These are phyloP conservation scores for Barnettozyma pratensis DNA, from an alignment of 805 yeast genomes.

Conservation along the genomic window DNA sequence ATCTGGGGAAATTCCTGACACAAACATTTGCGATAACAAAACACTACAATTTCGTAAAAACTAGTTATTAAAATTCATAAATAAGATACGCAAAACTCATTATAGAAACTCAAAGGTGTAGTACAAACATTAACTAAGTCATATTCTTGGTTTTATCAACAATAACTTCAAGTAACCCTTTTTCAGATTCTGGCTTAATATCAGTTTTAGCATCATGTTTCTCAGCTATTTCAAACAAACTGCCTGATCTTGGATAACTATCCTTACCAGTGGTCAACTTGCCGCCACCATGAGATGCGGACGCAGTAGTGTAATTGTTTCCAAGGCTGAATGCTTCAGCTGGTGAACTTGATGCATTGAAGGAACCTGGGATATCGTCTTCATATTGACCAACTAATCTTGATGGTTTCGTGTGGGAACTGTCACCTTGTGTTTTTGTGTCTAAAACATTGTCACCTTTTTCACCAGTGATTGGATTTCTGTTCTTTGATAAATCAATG, in stretches of 20 bases:
- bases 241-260: neutral
- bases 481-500: conserved; percentile 11
- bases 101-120: neutral
- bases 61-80: too few relatives aligned
- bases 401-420: neutral
- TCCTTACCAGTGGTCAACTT: neutral
- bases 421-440: neutral
- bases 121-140: conserved; percentile 7
- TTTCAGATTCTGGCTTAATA: neutral
- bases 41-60: too few relatives aligned
- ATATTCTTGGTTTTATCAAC: neutral
- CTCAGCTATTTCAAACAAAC: neutral
- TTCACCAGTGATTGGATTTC: conserved; percentile 14
- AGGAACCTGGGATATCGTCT: conserved; percentile 2
- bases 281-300: neutral
- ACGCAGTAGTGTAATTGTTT: neutral
- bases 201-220: neutral
- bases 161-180: neutral
- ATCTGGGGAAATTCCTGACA: too few relatives aligned
- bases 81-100: conserved; percentile 3
- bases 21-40: too few relatives aligned
- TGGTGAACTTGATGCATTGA: neutral
- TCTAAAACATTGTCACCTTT: neutral
- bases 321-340: neutral
- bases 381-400: neutral